Evolutionary conservation across 345 rosid genomes (phyloP).

Genomic region (Litchi chinensis): DNA sequence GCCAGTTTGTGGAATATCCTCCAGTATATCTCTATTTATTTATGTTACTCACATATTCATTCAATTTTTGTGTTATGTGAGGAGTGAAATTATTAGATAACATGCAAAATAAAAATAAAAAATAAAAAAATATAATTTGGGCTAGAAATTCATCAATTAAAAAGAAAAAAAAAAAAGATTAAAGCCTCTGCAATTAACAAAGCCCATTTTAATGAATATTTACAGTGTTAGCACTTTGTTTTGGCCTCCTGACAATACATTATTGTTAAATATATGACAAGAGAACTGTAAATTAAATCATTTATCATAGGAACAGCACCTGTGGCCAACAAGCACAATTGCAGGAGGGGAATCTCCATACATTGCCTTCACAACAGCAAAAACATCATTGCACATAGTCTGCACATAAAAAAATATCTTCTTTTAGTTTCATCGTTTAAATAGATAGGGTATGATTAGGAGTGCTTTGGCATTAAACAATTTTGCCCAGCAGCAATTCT

Average conservation of each 20-base stretch:
- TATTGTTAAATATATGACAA: neutral
- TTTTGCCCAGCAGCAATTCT: neutral
- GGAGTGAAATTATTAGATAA: neutral
- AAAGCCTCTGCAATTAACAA: neutral
- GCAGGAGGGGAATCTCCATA: constrained; percentile 93
- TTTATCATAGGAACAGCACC: constrained; percentile 42
- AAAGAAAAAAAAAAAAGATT: neutral
- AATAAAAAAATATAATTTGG: neutral
- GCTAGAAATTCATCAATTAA: neutral
- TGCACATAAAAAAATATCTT: constrained; percentile 44
- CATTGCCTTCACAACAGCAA: constrained; percentile 73
- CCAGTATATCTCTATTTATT: neutral
- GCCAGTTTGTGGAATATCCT: neutral
- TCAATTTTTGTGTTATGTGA: neutral
- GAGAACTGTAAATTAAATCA: neutral
- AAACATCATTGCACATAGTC: constrained; percentile 92
- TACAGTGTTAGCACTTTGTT: constrained; percentile 5
- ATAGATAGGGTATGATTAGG: neutral
- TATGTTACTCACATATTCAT: neutral
- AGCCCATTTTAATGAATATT: neutral
- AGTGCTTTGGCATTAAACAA: neutral
- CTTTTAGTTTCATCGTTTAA: constrained; percentile 2
- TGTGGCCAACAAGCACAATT: constrained; percentile 93
- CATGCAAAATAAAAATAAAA: neutral
- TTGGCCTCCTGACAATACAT: constrained; percentile 18